Evolutionary conservation across 768 basidiomycete species (phyloP), one percentile per base, ranked within the genome.

Genomic region (Rubroboletus pulcherrimus): DNA sequence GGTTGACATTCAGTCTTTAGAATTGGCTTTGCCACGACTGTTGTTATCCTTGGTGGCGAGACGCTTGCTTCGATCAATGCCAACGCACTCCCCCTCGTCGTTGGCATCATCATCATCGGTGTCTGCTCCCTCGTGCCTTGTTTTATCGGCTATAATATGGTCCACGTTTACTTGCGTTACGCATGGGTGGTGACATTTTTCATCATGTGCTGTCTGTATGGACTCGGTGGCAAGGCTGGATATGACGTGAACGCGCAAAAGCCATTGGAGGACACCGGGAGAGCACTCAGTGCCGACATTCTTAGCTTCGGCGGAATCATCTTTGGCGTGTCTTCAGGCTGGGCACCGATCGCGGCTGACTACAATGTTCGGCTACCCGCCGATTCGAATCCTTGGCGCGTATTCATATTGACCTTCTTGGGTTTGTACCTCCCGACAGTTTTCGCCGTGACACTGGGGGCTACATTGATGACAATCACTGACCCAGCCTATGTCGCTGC

Each of bases 41-140:
- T 75, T 15, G 78, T 81, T n/a, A 81, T 83, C 49, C 72, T 81
- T 2, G 81, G 81, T 15, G 82, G 80, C 2, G 79, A 83, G 55
- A 78, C 77, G 0, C 74, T 80, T 49, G 74, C 76, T 5, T 77
- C 77, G 11, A 71, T 81, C 55, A 77, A 77, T 51, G 63, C 76
- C 21, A 71, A 70, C 9, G 74, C 74, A 0, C 73, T 82, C 4
- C 74, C 79, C 0, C 73, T 82, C 12, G 71, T 75, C 14, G 80
- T 72, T 4, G 80, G 79, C 34, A 75, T 83, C 52, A 73, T 80
- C 50, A 75, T 84, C 39, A 71, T 80, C 29, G 71, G 71, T 11
- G 47, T 80, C 7, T 73, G 71, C 56, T 73, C 69, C 46, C 60
- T 80, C 33, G 62, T 79, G 19, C 78, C 78, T 17, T 79, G 78